Evolutionary conservation across 768 basidiomycete species (phyloP), one percentile per base, ranked within the genome.

Genomic region (Pleurotus salmoneostramineus): DNA sequence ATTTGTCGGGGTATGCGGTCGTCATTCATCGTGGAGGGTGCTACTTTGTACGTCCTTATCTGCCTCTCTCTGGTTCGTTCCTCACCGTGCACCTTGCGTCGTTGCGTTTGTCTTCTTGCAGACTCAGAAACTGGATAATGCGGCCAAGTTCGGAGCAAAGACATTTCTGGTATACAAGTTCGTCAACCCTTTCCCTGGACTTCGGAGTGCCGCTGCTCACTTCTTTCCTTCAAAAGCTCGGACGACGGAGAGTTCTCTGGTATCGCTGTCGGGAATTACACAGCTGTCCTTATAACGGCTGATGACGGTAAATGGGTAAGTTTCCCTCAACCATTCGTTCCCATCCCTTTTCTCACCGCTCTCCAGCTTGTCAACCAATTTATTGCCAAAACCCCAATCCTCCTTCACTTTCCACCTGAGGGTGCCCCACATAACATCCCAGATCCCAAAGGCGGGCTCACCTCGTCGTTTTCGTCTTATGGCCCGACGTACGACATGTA

Each of bases 11-110:
- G 11, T 81, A 77, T 57, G 65, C 88, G 11, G 78, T 83, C 7
- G 66, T 91, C 27, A 74, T 88, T 40, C 79, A 81, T 27, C 74
- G 84, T 32, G 88, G 87, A 1, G 77, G 73, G 2, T 88, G 88
- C 65, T 69, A 79, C 1, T 81, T 85, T 54, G 79, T 83, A 50
- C 63, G 69, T 58, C 7, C 14, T 17, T 17, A 32, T 32, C 31
- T n/a, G 5, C 7, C 43, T 17, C 21, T 15, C 11, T 49, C 40
- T n/a, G 12, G 21, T 4, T 33, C 0, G 12, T 0, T 11, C 12
- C 31, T 14, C 15, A 34, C 5, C 2, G 44, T 12, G 15, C 35
- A 21, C 37, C 37, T 0, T 3, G 14, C 35, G 42, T 45, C 14
- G 36, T 12, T 15, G 56, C 42, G 8, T 15, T 32, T 36, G 43